phyloP scores from a whole-genome alignment of 371 early-diverging fungal species.

The Amoeboaphelidium occidentale region DNA sequence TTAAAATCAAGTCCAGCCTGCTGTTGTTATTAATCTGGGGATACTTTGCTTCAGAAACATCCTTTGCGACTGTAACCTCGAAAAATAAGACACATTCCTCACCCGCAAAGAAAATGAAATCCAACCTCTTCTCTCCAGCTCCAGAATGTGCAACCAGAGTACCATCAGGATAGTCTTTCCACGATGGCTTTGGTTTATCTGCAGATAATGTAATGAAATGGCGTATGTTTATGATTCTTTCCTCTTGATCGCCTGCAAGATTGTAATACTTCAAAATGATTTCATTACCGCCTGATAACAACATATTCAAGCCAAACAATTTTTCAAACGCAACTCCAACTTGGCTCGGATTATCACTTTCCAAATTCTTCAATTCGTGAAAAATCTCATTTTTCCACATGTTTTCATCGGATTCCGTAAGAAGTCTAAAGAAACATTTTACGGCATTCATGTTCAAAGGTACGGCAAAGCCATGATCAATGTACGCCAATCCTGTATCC shows the following conservation, averaged over 20 bases:
- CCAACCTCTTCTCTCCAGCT: not conserved
- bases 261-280: not conserved
- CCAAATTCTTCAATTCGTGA: not conserved
- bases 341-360: not conserved
- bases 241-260: not conserved
- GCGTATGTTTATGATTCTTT: not conserved
- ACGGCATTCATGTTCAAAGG: not conserved
- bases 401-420: not conserved
- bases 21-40: not conserved
- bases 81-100: not conserved
- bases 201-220: not conserved
- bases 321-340: not conserved
- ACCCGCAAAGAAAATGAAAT: not conserved
- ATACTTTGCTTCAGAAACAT: not conserved
- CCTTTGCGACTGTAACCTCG: not conserved
- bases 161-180: not conserved
- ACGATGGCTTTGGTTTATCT: not conserved
- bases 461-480: not conserved
- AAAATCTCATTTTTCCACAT: not conserved
- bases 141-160: not conserved
- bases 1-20: not conserved
- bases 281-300: not conserved
- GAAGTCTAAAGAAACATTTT: not conserved
- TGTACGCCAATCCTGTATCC: not conserved
- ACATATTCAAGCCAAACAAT: not conserved